These are phyloP conservation scores for Plasmodium yoelii DNA, from an alignment of 169 alveolate species.

Conservation along the genomic window DNA sequence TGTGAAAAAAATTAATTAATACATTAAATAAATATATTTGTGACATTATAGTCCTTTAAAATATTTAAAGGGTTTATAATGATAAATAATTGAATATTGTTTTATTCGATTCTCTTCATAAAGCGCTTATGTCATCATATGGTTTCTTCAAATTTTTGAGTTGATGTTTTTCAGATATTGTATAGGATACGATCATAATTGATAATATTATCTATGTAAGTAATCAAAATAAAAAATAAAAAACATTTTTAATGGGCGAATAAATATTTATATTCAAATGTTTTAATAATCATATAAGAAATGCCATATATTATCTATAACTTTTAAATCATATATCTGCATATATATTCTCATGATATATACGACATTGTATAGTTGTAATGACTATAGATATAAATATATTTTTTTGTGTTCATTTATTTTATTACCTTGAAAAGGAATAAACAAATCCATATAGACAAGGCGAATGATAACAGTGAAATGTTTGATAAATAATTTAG, in stretches of 20 bases:
- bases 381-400: not conserved
- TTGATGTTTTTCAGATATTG: slow-evolving; percentile 69
- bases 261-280: too few relatives aligned
- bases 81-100: not conserved
- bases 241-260: too few relatives aligned
- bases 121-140: slow-evolving; percentile 75
- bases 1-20: not conserved
- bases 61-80: not conserved
- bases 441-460: slow-evolving; percentile 70
- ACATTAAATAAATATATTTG: not conserved
- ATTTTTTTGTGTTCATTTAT: not conserved
- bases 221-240: slow-evolving; percentile 4
- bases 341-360: not conserved
- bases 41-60: not conserved
- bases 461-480: slow-evolving; percentile 61
- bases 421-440: slow-evolving; percentile 69
- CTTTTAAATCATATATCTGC: too few relatives aligned
- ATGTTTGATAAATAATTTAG: slow-evolving; percentile 68
- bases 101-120: slow-evolving; percentile 12
- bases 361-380: not conserved
- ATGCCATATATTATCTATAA: too few relatives aligned
- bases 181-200: slow-evolving; percentile 65
- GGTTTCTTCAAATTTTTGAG: slow-evolving; percentile 54
- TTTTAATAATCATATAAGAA: too few relatives aligned
- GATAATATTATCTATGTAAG: slow-evolving; percentile 52